phyloP scores from a whole-genome alignment of 768 basidiomycete species.

The Thelephora ganbajun region DNA sequence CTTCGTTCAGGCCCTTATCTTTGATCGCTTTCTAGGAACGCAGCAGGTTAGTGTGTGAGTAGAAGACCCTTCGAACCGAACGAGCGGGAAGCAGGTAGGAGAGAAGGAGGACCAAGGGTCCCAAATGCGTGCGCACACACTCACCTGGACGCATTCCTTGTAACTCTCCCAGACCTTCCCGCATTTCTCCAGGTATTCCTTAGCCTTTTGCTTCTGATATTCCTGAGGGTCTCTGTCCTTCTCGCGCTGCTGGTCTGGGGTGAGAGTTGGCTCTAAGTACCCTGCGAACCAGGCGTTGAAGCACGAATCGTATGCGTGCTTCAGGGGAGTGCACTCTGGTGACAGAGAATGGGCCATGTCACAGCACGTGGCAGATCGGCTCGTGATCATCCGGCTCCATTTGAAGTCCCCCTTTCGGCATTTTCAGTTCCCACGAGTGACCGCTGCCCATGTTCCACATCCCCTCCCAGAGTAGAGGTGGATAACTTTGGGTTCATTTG shows the following conservation, averaged over 20 bases:
- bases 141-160: conserved; percentile 69
- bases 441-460: too few species aligned
- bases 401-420: too few species aligned
- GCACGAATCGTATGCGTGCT: conserved; percentile 83
- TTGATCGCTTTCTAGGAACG: conserved; percentile 56
- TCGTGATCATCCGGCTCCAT: too few species aligned
- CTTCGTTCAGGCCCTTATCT: conserved; percentile 58
- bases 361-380: too few species aligned
- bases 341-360: conserved; percentile 72
- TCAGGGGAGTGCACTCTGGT: conserved; percentile 77
- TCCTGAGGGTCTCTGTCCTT: conserved; percentile 34
- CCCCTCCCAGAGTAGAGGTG: too few species aligned
- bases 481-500: too few species aligned
- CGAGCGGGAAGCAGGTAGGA: not conserved
- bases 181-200: conserved; percentile 78
- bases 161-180: conserved; percentile 76
- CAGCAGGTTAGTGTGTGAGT: not conserved
- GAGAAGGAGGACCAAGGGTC: not conserved
- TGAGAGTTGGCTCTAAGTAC: conserved; percentile 74
- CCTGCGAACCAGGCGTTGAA: conserved; percentile 98
- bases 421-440: too few species aligned
- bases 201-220: conserved; percentile 67
- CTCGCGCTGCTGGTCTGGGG: conserved; percentile 30
- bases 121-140: conserved; percentile 19
- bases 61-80: not conserved